Conservation (phyloP, 2,329 filamentous ascomycete species). For the Zasmidium cellare region DNA sequence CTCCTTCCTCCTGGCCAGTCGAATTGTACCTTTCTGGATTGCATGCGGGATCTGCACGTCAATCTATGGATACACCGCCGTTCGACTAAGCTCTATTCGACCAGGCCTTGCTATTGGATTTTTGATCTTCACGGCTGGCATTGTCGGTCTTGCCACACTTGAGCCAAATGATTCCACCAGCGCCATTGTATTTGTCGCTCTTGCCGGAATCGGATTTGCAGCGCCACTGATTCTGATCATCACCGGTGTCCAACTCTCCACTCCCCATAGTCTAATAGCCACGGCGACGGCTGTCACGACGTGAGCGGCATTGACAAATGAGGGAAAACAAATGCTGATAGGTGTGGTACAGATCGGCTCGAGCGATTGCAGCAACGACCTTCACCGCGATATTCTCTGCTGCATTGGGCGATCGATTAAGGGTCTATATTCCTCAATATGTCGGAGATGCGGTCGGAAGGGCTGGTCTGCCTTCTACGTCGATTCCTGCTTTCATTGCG, state of each 20-base stretch:
- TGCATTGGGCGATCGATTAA: slow-evolving; percentile 41
- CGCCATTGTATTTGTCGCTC: slow-evolving; percentile 13
- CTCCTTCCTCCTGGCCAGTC: slow-evolving; percentile 3
- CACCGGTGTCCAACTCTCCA: slow-evolving; percentile 20
- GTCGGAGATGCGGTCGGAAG: slow-evolving; percentile 37
- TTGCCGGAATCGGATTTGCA: slow-evolving; percentile 20
- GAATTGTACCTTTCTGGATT: slow-evolving; percentile 17
- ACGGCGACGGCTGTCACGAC: slow-evolving; percentile 21
- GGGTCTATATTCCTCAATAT: slow-evolving; percentile 37
- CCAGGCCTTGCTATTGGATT: slow-evolving; percentile 18
- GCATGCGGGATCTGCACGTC: slow-evolving; percentile 6
- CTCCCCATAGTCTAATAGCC: slow-evolving; percentile 22
- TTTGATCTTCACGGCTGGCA: slow-evolving; percentile 13
- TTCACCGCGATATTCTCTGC: slow-evolving; percentile 44
- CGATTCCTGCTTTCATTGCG: slow-evolving; percentile 36
- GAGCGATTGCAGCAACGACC: slow-evolving; percentile 38
- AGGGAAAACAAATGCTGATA: too few species aligned
- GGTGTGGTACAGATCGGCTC: too few species aligned
- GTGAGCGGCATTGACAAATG: too few species aligned
- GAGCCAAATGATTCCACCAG: slow-evolving; percentile 14
- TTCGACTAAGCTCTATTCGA: slow-evolving; percentile 12
- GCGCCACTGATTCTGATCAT: slow-evolving; percentile 22
- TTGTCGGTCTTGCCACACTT: slow-evolving; percentile 16
- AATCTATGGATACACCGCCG: slow-evolving; percentile 11
- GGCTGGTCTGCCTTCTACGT: slow-evolving; percentile 39